These are phyloP conservation scores for Macrolepiota dolichaula DNA, from an alignment of 768 basidiomycete species.

Conservation along the genomic window DNA sequence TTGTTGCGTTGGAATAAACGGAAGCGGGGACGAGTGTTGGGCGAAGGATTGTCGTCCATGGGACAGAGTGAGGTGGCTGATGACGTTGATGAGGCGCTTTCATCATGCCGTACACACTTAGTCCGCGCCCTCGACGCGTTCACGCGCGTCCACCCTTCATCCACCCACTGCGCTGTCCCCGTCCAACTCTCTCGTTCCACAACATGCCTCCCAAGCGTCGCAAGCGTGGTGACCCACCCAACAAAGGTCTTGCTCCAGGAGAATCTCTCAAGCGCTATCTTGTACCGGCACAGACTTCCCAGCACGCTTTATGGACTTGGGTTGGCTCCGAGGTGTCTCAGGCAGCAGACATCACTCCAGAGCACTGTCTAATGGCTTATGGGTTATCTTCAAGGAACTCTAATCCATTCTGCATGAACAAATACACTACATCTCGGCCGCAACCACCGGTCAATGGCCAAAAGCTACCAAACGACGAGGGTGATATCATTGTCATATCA, in stretches of 20 bases:
- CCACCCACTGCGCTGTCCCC: slow-evolving; percentile 12
- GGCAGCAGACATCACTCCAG: slow-evolving; percentile 56
- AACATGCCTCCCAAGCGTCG: slow-evolving; percentile 62
- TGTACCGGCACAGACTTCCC: slow-evolving; percentile 36
- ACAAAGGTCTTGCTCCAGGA: slow-evolving; percentile 55
- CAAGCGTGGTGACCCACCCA: slow-evolving; percentile 38
- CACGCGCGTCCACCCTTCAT: not conserved
- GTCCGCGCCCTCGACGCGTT: slow-evolving; percentile 10
- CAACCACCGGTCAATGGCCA: slow-evolving; percentile 24
- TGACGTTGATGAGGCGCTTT: slow-evolving; percentile 3
- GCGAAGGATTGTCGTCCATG: slow-evolving; percentile 1
- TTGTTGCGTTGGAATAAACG: slow-evolving; percentile 13
- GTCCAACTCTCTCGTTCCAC: too few species aligned
- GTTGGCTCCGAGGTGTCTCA: slow-evolving; percentile 62
- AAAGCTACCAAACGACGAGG: slow-evolving; percentile 53
- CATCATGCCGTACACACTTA: not conserved
- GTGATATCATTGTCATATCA: slow-evolving; percentile 67
- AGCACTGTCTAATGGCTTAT: slow-evolving; percentile 66
- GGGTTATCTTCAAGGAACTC: slow-evolving; percentile 55
- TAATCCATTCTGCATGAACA: slow-evolving; percentile 56
- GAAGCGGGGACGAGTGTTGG: not conserved
- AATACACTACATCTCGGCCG: slow-evolving; percentile 30
- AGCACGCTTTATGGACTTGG: slow-evolving; percentile 72
- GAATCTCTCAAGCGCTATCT: slow-evolving; percentile 59
- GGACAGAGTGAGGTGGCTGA: not conserved